Base-by-base conservation (phyloP, 192 early-diverging fungal species). In the Coemansia sp. region DNA sequence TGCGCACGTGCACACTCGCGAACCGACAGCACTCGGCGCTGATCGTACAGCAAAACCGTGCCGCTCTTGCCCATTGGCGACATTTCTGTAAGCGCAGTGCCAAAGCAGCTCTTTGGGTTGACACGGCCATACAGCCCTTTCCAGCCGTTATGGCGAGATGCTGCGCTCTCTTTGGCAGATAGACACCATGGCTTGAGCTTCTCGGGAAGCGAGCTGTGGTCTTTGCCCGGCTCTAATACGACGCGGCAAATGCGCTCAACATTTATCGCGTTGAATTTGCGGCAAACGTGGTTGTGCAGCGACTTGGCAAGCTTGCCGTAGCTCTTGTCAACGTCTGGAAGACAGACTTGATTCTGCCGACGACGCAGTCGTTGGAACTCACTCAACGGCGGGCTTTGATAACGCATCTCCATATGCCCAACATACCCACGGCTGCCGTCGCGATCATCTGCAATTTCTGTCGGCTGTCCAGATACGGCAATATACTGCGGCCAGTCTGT, bases 1-100 rank as follows among this genome's bases (percentile, higher is more conserved):
- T 90, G 89, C 4, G 82, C 84, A 19, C 89, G 83, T 11, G 89
- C 89, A 59, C 75, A 83, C 59, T 90, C 88, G 38, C 88, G 79
- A 19, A 88, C 85, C 4, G 80, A 75, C 17, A 88, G 23, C 11
- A 86, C 76, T 10, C 89, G 83, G 19, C 75, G 54, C 56, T 89
- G 89, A 52, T 83, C 84, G 7, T 88, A 85, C 49, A 89, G 83
- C 19, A 90, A 38, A 23, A 89, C 83, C 3, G 86, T 86, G 10
- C 89, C 87, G 38, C 81, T 79, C 62, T 87, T 88, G 1, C 86
- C 84, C 85, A 84, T 85, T 0, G 88, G 87, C 41, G 75, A 58
- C 66, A 86, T 79, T 15, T 85, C 85, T 2, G 88, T 89, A 32
- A 86, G 65, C 5, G 85, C 81, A 0, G 87, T 88, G 19, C 70